A percentile compares a stretch with the other conserved stretches of the same genome.
These are phyloP conservation scores for Phytophthora capsici DNA, from an alignment of 352 stramenopile genomes.

Conservation along the genomic window DNA sequence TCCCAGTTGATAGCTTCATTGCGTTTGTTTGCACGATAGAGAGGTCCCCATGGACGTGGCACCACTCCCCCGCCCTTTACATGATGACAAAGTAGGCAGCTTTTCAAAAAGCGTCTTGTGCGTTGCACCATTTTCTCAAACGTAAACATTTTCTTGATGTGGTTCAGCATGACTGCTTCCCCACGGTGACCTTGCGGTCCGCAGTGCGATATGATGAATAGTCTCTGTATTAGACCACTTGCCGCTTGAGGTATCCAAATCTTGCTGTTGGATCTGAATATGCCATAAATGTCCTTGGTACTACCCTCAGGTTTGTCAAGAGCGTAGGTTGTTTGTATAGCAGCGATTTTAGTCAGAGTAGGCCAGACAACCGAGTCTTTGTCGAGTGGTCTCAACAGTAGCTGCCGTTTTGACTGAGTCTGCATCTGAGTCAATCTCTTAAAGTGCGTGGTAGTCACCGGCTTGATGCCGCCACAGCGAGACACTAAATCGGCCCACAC, in stretches of 20 bases:
- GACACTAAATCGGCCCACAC: constrained; percentile 18
- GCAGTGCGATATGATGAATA: not conserved
- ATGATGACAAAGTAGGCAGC: constrained; percentile 8
- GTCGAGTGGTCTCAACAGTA: too few relatives aligned
- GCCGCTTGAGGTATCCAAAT: not conserved
- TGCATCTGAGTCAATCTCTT: constrained; percentile 1
- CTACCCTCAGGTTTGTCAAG: too few relatives aligned
- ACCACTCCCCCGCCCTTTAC: constrained; percentile 3
- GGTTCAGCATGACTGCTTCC: too few relatives aligned
- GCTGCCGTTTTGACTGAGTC: not conserved
- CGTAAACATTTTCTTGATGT: not conserved
- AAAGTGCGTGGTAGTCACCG: not conserved
- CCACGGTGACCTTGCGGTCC: not conserved
- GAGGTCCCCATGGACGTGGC: too few relatives aligned
- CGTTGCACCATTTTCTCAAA: not conserved
- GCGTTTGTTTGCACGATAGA: not conserved
- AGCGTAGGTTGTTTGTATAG: too few relatives aligned
- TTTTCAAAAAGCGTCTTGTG: not conserved
- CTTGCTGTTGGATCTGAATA: too few relatives aligned
- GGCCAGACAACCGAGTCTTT: too few relatives aligned
- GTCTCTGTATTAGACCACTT: not conserved
- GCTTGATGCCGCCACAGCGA: constrained; percentile 2
- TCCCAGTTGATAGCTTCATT: constrained; percentile 9
- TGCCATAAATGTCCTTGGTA: too few relatives aligned
- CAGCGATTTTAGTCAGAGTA: too few relatives aligned